Evolutionary conservation across 2,329 filamentous ascomycete species (phyloP).

Genomic region (Rasamsonia emersonii): DNA sequence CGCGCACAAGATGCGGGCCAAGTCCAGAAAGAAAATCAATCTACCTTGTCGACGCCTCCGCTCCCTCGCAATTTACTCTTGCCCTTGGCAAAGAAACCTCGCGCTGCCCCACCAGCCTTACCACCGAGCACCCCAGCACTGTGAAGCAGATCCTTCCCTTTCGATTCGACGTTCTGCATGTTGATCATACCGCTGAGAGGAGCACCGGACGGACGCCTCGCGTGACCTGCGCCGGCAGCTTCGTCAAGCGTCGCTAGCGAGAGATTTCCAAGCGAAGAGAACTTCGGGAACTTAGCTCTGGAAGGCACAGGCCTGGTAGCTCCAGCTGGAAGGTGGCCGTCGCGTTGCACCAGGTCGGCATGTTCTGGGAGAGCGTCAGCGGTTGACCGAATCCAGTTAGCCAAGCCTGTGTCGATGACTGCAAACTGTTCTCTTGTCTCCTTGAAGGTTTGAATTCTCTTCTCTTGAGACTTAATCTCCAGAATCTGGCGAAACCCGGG

Average conservation of each 20-base stretch:
- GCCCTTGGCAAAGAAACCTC: slow-evolving; percentile 83
- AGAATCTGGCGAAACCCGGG: slow-evolving; percentile 70
- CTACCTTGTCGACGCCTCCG: slow-evolving; percentile 71
- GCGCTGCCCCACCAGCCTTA: slow-evolving; percentile 70
- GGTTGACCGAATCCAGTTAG: slow-evolving; percentile 47
- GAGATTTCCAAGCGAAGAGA: slow-evolving; percentile 24
- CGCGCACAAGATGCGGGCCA: slow-evolving; percentile 2
- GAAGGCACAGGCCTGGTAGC: slow-evolving; percentile 23
- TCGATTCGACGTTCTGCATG: slow-evolving; percentile 61
- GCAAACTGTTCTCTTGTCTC: slow-evolving; percentile 64
- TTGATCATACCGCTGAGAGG: slow-evolving; percentile 37
- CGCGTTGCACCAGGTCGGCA: slow-evolving; percentile 33
- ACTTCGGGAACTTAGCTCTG: slow-evolving; percentile 35
- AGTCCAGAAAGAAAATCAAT: slow-evolving; percentile 49
- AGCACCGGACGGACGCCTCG: slow-evolving; percentile 26
- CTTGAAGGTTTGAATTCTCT: slow-evolving; percentile 67
- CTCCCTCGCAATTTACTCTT: slow-evolving; percentile 69
- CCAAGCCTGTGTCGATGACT: slow-evolving; percentile 65
- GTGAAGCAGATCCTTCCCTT: slow-evolving; percentile 82
- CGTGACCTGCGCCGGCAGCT: no score
- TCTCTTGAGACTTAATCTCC: slow-evolving; percentile 53
- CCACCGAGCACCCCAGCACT: slow-evolving; percentile 64
- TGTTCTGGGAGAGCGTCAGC: slow-evolving; percentile 46
- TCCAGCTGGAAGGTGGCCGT: slow-evolving; percentile 21
- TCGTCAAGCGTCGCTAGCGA: slow-evolving; percentile 13